These are phyloP conservation scores for Yarrowia sp. DNA, from an alignment of 805 yeast species.

Conservation along the genomic window DNA sequence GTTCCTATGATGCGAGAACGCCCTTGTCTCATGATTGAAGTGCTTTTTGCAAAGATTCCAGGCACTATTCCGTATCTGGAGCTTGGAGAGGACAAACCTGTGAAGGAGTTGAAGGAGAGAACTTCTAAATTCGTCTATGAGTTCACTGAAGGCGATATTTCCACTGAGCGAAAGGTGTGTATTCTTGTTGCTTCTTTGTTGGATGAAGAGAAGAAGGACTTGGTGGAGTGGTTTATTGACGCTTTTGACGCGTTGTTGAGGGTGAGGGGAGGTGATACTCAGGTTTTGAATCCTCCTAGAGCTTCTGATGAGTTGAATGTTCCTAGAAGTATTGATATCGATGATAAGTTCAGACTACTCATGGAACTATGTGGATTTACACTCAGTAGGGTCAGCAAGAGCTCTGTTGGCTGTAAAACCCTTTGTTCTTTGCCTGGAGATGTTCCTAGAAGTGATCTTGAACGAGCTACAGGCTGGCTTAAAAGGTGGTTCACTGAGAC, in stretches of 20 bases:
- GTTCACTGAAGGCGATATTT: conserved; percentile 32
- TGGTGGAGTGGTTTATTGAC: conserved; percentile 47
- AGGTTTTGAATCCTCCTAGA: conserved; percentile 33
- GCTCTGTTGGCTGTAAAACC: conserved; percentile 6
- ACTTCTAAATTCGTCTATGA: conserved; percentile 36
- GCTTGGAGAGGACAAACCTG: conserved; percentile 54
- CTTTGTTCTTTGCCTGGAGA: not conserved
- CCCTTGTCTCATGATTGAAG: conserved; percentile 58
- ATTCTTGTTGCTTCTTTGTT: conserved; percentile 51
- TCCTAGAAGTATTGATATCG: conserved; percentile 33
- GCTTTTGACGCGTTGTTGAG: conserved; percentile 30
- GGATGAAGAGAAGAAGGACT: conserved; percentile 45
- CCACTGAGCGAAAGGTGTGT: conserved; percentile 50
- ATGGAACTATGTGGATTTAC: conserved; percentile 46
- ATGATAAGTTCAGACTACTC: conserved; percentile 51
- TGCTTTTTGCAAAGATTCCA: conserved; percentile 59
- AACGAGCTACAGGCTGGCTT: conserved; percentile 42
- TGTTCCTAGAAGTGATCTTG: not conserved
- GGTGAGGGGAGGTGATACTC: conserved; percentile 37
- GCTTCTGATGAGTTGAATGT: not conserved
- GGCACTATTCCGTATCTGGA: conserved; percentile 52
- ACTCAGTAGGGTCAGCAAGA: not conserved
- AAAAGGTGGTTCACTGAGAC: not conserved
- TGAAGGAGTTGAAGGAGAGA: conserved; percentile 29
- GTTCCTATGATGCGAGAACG: conserved; percentile 49